phyloP scores from a whole-genome alignment of 1,284 basidiomycete genomes.

The Anthracocystis walkeri region DNA sequence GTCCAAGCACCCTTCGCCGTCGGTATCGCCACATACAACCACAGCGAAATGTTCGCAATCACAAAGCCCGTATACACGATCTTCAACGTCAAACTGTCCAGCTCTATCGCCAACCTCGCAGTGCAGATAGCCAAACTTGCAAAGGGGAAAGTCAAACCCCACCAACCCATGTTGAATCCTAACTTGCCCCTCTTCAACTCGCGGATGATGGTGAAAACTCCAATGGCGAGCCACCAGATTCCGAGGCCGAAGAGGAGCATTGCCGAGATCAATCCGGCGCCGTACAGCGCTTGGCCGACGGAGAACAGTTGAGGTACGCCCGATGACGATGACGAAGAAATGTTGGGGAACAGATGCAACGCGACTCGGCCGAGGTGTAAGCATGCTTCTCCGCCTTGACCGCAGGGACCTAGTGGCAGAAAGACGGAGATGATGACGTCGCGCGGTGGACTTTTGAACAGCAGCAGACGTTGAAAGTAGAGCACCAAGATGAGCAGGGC shows the following conservation, averaged over 20 bases:
- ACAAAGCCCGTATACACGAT: constrained; percentile 53
- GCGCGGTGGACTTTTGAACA: constrained; percentile 59
- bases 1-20: constrained; percentile 53
- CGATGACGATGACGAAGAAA: constrained; percentile 25
- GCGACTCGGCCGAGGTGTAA: constrained; percentile 55
- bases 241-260: constrained; percentile 60
- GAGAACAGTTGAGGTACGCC: constrained; percentile 50
- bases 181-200: constrained; percentile 47
- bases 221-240: constrained; percentile 59
- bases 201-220: constrained; percentile 46
- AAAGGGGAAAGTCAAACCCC: constrained; percentile 56
- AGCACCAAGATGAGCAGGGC: constrained; percentile 57
- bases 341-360: constrained; percentile 51
- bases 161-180: constrained; percentile 62
- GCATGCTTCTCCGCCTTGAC: constrained; percentile 62
- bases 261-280: constrained; percentile 54
- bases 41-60: constrained; percentile 47
- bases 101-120: constrained; percentile 48
- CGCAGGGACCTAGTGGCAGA: constrained; percentile 59
- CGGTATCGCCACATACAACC: constrained; percentile 56
- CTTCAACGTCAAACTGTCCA: constrained; percentile 58
- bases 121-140: constrained; percentile 56
- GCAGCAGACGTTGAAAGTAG: constrained; percentile 60
- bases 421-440: constrained; percentile 62
- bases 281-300: constrained; percentile 58